A percentile compares a stretch with the other conserved stretches of the same genome.
Evolutionary conservation across 345 rosid genomes (phyloP).

Genomic region (Camelina neglecta): DNA sequence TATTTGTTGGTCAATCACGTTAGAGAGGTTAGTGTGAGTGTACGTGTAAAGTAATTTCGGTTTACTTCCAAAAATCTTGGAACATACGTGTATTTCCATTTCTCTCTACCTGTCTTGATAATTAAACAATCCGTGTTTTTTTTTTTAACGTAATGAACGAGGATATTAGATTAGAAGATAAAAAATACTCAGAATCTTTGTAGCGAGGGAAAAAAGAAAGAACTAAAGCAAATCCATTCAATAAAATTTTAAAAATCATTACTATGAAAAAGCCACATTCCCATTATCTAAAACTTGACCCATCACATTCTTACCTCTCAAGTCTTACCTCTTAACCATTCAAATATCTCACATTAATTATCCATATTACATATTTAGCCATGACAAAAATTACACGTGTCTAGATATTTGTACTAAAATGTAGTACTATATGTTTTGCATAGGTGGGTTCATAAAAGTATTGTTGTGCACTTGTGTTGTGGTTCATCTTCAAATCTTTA

Average conservation of each 20-base stretch:
- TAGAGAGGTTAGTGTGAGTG: constrained; percentile 6
- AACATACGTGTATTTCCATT: constrained; percentile 19
- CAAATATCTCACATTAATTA: background rate
- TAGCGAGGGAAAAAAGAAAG: background rate
- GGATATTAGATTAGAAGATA: background rate
- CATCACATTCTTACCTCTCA: background rate
- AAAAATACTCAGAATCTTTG: background rate
- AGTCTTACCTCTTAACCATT: background rate
- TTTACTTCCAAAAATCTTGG: constrained; percentile 34
- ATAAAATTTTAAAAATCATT: background rate
- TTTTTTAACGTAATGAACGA: constrained; percentile 20
- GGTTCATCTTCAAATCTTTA: background rate
- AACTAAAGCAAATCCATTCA: background rate
- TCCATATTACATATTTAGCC: too few species aligned
- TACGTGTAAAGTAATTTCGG: constrained; percentile 33
- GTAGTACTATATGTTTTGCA: too few species aligned
- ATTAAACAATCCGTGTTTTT: background rate
- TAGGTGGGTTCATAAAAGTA: too few species aligned
- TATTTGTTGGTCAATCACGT: constrained; percentile 17
- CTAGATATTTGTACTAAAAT: too few species aligned
- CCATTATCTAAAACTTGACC: background rate
- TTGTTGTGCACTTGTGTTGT: background rate
- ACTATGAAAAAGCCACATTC: background rate
- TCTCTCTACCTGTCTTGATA: background rate
- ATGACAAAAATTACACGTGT: too few species aligned